A percentile compares a stretch with the other conserved stretches of the same genome.
Conservation (phyloP, 2,329 filamentous ascomycete species). For the Colletotrichum tropicale region DNA sequence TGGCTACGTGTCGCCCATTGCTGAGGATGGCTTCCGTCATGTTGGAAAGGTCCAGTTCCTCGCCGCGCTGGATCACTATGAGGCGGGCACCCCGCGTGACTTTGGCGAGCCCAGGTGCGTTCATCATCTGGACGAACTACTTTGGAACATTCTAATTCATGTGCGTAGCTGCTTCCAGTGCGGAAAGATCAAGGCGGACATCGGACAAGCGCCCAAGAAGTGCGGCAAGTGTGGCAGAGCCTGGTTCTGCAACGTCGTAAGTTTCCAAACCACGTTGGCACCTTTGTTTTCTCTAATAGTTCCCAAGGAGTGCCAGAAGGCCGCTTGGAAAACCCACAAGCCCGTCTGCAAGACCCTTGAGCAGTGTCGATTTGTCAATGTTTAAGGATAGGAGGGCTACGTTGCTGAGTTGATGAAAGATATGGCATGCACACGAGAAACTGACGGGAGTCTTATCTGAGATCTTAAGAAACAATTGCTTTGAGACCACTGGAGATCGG, state of each 20-base stretch:
- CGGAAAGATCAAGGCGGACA: constrained; percentile 22
- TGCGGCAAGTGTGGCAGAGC: constrained; percentile 19
- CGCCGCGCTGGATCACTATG: constrained; percentile 25
- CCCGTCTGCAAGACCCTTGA: not conserved
- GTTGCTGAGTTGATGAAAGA: not conserved
- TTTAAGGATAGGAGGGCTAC: not conserved
- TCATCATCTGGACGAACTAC: not conserved
- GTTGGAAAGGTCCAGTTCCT: constrained; percentile 24
- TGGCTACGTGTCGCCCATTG: not conserved
- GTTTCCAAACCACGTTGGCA: not conserved
- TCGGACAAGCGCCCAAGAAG: not conserved
- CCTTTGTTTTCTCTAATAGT: not conserved
- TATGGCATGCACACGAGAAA: not conserved
- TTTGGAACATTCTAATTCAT: not conserved
- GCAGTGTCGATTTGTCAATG: not conserved
- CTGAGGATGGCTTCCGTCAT: constrained; percentile 20
- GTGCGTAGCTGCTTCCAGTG: constrained; percentile 25
- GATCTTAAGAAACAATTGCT: not conserved
- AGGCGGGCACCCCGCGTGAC: constrained; percentile 20
- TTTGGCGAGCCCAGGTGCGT: constrained; percentile 20
- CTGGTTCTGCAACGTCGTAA: constrained; percentile 24
- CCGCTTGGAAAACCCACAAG: not conserved
- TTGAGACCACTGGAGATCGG: not conserved
- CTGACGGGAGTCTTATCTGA: not conserved
- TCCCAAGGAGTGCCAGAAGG: not conserved